Percentiles rank a stretch among this genome's conserved stretches.
These are phyloP conservation scores for Entomortierella chlamydospora DNA, from an alignment of 192 early-diverging fungal genomes.

Conservation along the genomic window DNA sequence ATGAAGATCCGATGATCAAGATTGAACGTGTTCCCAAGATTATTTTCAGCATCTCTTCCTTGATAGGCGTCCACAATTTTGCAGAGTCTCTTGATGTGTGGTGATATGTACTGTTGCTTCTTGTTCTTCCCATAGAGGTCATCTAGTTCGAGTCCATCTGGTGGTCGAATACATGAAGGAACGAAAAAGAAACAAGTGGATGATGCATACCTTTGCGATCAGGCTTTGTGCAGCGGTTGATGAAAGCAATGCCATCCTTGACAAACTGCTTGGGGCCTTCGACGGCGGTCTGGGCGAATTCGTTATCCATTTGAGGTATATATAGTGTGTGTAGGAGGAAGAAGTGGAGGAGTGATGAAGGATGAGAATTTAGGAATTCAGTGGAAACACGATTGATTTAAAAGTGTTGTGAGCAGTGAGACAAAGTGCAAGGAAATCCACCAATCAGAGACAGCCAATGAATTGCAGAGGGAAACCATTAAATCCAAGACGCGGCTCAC, in stretches of 20 bases:
- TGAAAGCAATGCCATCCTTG: constrained; percentile 92
- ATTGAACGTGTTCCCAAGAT: not conserved
- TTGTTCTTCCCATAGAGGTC: no score
- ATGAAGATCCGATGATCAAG: not conserved
- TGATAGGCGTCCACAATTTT: not conserved
- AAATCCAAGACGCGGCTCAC: not conserved
- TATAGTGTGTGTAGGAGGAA: constrained; percentile 11
- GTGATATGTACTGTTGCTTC: no score
- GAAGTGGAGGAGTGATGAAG: constrained; percentile 8
- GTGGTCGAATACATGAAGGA: not conserved
- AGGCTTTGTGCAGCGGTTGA: constrained; percentile 98
- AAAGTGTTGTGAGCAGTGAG: constrained; percentile 6
- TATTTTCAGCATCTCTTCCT: not conserved
- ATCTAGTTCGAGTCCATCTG: no score
- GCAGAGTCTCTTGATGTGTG: no score
- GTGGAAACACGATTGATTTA: not conserved
- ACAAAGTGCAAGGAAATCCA: not conserved
- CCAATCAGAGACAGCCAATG: constrained; percentile 46
- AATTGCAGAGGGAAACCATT: not conserved
- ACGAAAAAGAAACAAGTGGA: not conserved
- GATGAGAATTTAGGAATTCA: not conserved
- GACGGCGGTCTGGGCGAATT: constrained; percentile 68
- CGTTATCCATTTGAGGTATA: constrained; percentile 65
- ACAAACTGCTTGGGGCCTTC: constrained; percentile 92
- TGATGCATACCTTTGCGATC: constrained; percentile 80